Evolutionary conservation across 192 early-diverging fungal species (phyloP).

Genomic region (Phycomyces nitens): DNA sequence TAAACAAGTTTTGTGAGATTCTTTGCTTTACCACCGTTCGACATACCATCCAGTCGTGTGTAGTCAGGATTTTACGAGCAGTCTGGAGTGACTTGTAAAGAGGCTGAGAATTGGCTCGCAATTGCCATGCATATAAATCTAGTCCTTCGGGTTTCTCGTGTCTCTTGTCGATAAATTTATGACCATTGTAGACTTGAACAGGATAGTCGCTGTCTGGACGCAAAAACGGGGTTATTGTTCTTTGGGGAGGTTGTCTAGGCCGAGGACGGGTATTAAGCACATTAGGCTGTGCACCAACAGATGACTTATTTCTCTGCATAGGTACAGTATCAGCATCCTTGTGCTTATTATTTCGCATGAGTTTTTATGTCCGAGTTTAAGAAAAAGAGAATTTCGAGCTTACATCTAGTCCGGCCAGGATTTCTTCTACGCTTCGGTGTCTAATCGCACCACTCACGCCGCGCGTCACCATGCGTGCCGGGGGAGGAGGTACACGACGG

Average conservation of each 20-base stretch:
- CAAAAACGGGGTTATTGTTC: neutral
- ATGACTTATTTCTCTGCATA: neutral
- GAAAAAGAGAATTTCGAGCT: neutral
- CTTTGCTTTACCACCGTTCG: neutral
- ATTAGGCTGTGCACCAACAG: neutral
- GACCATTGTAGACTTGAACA: constrained; percentile 31
- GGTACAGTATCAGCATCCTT: neutral
- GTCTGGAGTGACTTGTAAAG: constrained; percentile 56
- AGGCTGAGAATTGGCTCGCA: constrained; percentile 41
- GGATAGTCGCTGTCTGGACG: constrained; percentile 10
- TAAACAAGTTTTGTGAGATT: neutral
- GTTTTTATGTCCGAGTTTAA: neutral
- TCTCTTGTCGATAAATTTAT: constrained; percentile 19
- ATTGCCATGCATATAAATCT: constrained; percentile 35
- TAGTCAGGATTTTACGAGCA: constrained; percentile 64
- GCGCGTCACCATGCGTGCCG: constrained; percentile 56
- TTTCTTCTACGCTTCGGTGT: constrained; percentile 55
- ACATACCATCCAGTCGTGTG: constrained; percentile 73
- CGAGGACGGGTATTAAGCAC: neutral
- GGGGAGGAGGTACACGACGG: constrained; percentile 45
- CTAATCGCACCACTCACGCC: constrained; percentile 57
- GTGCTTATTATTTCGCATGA: neutral
- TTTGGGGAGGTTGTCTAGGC: constrained; percentile 4
- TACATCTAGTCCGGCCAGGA: constrained; percentile 39
- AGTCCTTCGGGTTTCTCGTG: constrained; percentile 20